Evolutionary conservation across 1,284 basidiomycete species (phyloP), one percentile per base, ranked within the genome.

Genomic region (Tilletia caries): DNA sequence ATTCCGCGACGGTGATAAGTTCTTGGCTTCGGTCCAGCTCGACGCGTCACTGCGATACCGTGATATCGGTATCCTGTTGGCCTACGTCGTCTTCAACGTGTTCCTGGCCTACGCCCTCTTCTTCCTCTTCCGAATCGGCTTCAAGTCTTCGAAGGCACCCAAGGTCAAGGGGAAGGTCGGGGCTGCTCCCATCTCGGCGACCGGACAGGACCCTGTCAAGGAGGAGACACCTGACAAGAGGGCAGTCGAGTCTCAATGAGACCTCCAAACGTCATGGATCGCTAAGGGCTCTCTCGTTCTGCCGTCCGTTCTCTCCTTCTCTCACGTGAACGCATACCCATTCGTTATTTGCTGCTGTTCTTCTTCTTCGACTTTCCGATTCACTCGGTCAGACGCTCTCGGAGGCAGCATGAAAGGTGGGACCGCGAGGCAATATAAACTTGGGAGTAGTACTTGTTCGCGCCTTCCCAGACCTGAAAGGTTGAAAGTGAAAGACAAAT

Each of bases 41-140:
- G 43, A 66, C 43, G 73, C 74, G 12, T 2, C 44, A 2, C 52
- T 71, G 46, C 67, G 70, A 23, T 81, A 70, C 73, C 72, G 78
- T n/a, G 71, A 79, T 67, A 46, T 81, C 23, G 79, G 79, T 25
- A 82, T 92, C 64, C 83, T 92, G 71, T 87, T 86, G 78, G 88
- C 84, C 0, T 92, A 88, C 83, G 87, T 90, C 73, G 75, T 85
- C 20, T 88, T 91, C 84, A 91, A 91, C 73, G 67, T 82, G 18
- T 65, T 65, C 13, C 76, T 77, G 41, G 70, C 70, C 67, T 77
- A 74, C 62, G 68, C 52, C 2, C 67, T 77, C 65, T 80, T 80
- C 66, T 82, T 33, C 68, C 62, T 58, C 46, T 67, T 66, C 66
- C 66, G 29, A 65, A 72, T 54, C 41, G 68, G 41, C 64, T 62